A percentile compares a stretch with the other conserved stretches of the same genome.
Conservation (phyloP, 2,329 filamentous ascomycete species). For the Penicillium paneum region DNA sequence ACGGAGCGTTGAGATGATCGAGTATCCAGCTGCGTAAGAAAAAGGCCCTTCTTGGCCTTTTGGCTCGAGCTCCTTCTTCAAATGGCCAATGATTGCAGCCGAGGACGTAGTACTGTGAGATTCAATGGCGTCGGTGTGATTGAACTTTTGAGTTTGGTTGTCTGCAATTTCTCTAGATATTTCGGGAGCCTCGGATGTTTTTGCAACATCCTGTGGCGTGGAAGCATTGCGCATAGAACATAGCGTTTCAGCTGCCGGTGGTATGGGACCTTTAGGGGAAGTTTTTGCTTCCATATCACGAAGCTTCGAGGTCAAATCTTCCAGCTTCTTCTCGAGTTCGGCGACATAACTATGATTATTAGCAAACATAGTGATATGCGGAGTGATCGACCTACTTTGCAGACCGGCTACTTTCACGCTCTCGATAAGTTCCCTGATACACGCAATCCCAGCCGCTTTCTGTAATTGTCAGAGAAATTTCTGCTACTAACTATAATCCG, state of each 20-base stretch:
- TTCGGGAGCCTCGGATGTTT: slow-evolving; percentile 17
- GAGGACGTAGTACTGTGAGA: slow-evolving; percentile 51
- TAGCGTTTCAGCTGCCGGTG: slow-evolving; percentile 19
- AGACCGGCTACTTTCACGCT: slow-evolving; percentile 29
- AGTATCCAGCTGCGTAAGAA: slow-evolving; percentile 27
- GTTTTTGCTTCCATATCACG: slow-evolving; percentile 21
- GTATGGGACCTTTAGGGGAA: slow-evolving; percentile 10
- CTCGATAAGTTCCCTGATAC: slow-evolving; percentile 35
- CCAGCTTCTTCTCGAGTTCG: slow-evolving; percentile 37
- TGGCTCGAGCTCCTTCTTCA: slow-evolving; percentile 35
- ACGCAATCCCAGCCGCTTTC: slow-evolving; percentile 35
- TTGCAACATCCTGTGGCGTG: slow-evolving; percentile 18
- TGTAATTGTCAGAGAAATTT: slow-evolving; percentile 12
- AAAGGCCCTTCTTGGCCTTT: slow-evolving; percentile 16
- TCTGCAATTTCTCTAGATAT: slow-evolving; percentile 27
- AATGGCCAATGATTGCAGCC: slow-evolving; percentile 45
- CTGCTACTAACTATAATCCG: neutral
- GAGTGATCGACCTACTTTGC: slow-evolving; percentile 21
- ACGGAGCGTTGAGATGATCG: slow-evolving; percentile 47
- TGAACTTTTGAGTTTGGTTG: slow-evolving; percentile 46
- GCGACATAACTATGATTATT: slow-evolving; percentile 31
- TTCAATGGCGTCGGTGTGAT: slow-evolving; percentile 47
- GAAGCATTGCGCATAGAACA: slow-evolving; percentile 24
- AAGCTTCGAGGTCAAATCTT: slow-evolving; percentile 30
- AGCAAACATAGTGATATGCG: neutral